Evolutionary conservation across 345 rosid species (phyloP), one percentile per base, ranked within the genome.

Genomic region (Melastoma malabathricum): DNA sequence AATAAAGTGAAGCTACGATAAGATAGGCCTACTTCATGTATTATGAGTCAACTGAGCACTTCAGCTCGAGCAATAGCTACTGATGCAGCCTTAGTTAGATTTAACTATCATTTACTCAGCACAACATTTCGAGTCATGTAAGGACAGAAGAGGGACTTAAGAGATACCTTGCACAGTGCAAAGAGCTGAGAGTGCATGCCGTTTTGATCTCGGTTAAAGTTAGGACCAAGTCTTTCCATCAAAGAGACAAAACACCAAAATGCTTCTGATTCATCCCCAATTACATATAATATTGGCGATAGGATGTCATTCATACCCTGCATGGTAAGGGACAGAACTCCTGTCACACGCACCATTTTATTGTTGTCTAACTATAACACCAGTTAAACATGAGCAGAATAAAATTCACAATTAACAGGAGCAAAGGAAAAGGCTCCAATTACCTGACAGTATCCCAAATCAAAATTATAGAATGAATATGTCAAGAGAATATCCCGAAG

Each of bases 361-460:
- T 31, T 31, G 38, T 31, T 31, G 38, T 31, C 7, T 9, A 31
- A 31, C 38, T 31, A 31, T 31, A 31, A 31, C 38, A 31, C n/a
- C 6, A 6, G 31, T 2, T 27, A 27, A 27, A 27, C 31, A 27
- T 27, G 31, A 2, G 4, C 31, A 27, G 31, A 6, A 27, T 27
- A 27, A 27, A 27, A 27, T 27, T 27, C 31, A 27, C 31, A 31
- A 31, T 31, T 31, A 47, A 6, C 20, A 17, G 3, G 25, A 22
- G 2, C 25, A 22, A 22, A 22, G 4, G 25, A 22, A 22, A 22
- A 22, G 19, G 14, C 13, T n/a, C 18, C 23, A 6, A 17, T 66
- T 70, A 88, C 99, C 95, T 93, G 99, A 74, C 99, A 88, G 69
- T 88, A 93, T 55, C 99, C 95, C 44, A 93, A 90, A 71, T 93